Percentiles rank a stretch among this genome's conserved stretches.
Evolutionary conservation across 805 yeast species (phyloP).

Genomic region (Myxozyma nipponensis): DNA sequence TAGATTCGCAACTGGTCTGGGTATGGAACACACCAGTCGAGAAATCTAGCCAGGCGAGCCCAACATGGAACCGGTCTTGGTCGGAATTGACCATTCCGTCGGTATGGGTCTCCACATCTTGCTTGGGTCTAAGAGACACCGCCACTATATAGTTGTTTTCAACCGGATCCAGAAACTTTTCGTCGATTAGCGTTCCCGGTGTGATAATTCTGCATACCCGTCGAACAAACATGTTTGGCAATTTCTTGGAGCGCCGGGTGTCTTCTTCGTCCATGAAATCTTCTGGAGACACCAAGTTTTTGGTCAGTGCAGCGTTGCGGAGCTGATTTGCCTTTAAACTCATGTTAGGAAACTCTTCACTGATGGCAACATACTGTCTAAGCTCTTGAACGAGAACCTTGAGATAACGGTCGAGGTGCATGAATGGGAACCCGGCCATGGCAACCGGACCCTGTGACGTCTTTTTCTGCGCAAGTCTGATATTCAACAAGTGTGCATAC

Average conservation of each 20-base stretch:
- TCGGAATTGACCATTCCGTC: slow-evolving; percentile 26
- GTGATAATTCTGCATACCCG: slow-evolving; percentile 77
- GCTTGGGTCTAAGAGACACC: slow-evolving; percentile 38
- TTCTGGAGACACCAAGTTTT: slow-evolving; percentile 23
- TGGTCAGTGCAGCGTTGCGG: slow-evolving; percentile 16
- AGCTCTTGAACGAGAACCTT: slow-evolving; percentile 66
- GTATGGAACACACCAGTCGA: slow-evolving; percentile 76
- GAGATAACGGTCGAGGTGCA: slow-evolving; percentile 67
- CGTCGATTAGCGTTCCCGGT: slow-evolving; percentile 91
- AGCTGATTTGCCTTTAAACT: slow-evolving; percentile 10
- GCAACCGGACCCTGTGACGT: slow-evolving; percentile 43
- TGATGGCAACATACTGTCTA: slow-evolving; percentile 70
- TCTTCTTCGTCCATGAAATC: slow-evolving; percentile 27
- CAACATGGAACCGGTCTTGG: slow-evolving; percentile 43
- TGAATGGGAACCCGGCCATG: slow-evolving; percentile 89
- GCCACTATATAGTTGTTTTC: slow-evolving; percentile 68
- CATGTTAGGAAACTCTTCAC: slow-evolving; percentile 55
- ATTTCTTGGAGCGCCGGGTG: not conserved
- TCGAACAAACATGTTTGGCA: slow-evolving; percentile 46
- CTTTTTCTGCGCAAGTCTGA: slow-evolving; percentile 60
- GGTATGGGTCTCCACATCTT: slow-evolving; percentile 1
- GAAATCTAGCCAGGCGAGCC: slow-evolving; percentile 84
- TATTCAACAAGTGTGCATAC: slow-evolving; percentile 64
- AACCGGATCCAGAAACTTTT: slow-evolving; percentile 69
- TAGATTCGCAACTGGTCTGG: slow-evolving; percentile 57